Percentiles rank a stretch among this genome's conserved stretches.
phyloP scores from a whole-genome alignment of 2,329 filamentous ascomycete genomes.

The Fusarium guadeloupense region DNA sequence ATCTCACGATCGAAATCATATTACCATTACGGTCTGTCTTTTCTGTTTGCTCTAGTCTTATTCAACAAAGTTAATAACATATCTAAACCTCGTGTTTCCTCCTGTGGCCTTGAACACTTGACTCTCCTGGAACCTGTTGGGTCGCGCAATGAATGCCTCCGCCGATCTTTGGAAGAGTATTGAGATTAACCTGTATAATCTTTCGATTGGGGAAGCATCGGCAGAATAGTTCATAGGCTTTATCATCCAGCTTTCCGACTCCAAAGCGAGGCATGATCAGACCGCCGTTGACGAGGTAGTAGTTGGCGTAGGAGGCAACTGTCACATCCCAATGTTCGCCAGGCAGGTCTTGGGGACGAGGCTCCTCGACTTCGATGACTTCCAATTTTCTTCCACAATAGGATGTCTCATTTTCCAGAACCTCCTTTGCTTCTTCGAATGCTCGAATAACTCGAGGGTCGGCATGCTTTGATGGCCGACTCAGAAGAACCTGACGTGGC shows the following conservation, averaged over 20 bases:
- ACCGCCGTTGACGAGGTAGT: conserved; percentile 43
- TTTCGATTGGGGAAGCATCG: conserved; percentile 20
- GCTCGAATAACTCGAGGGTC: conserved; percentile 13
- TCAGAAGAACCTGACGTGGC: conserved; percentile 30
- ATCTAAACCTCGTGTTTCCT: no score
- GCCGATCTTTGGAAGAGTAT: conserved; percentile 22
- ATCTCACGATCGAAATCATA: no score
- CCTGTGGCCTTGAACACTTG: no score
- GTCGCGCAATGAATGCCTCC: conserved; percentile 45
- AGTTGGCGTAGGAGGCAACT: conserved; percentile 39
- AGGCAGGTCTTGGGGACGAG: conserved; percentile 11
- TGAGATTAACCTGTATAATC: conserved; percentile 25
- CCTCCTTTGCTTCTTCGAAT: conserved; percentile 39
- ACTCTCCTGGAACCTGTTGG: conserved; percentile 36
- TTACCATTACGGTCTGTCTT: no score
- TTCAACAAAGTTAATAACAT: no score
- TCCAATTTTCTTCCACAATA: conserved; percentile 33
- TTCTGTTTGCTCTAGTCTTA: no score
- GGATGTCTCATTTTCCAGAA: conserved; percentile 29
- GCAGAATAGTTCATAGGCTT: conserved; percentile 29
- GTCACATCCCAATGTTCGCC: conserved; percentile 2
- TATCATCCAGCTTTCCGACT: conserved; percentile 32
- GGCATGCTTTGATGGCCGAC: conserved; percentile 25
- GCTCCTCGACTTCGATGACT: conserved; percentile 41
- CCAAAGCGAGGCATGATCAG: conserved; percentile 45